Evolutionary conservation across 2,329 filamentous ascomycete species (phyloP).

Genomic region (Colletotrichum sp.): DNA sequence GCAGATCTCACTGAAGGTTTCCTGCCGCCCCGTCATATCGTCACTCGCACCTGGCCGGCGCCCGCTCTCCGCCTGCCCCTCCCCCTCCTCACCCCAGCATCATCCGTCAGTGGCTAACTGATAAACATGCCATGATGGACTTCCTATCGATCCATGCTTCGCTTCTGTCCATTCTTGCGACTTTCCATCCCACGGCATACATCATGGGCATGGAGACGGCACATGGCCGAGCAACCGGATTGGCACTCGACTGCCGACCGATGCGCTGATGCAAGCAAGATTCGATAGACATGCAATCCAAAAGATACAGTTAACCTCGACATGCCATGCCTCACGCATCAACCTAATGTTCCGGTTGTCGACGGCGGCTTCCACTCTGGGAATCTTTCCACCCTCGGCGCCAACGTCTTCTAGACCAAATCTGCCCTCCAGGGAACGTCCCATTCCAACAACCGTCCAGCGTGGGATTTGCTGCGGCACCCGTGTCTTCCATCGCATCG

Average conservation of each 20-base stretch:
- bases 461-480: background rate
- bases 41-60: background rate
- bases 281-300: background rate
- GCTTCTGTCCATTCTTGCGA: background rate
- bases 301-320: constrained; percentile 6
- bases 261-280: background rate
- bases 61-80: background rate
- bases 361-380: background rate
- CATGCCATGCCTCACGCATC: background rate
- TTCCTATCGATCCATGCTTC: background rate
- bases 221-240: background rate
- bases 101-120: constrained; percentile 12
- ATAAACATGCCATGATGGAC: constrained; percentile 16
- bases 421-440: background rate
- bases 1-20: constrained; percentile 14
- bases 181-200: background rate
- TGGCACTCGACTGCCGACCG: background rate
- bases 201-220: background rate
- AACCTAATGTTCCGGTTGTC: background rate
- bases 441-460: background rate
- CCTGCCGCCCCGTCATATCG: constrained; percentile 1
- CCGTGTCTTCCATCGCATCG: constrained; percentile 2
- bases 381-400: background rate
- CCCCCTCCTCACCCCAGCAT: constrained; percentile 1
- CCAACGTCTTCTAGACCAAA: constrained; percentile 12